Evolutionary conservation across 495 filamentous ascomycete species (phyloP), one percentile per base, ranked within the genome.

Genomic region (Bombardia bombarda): DNA sequence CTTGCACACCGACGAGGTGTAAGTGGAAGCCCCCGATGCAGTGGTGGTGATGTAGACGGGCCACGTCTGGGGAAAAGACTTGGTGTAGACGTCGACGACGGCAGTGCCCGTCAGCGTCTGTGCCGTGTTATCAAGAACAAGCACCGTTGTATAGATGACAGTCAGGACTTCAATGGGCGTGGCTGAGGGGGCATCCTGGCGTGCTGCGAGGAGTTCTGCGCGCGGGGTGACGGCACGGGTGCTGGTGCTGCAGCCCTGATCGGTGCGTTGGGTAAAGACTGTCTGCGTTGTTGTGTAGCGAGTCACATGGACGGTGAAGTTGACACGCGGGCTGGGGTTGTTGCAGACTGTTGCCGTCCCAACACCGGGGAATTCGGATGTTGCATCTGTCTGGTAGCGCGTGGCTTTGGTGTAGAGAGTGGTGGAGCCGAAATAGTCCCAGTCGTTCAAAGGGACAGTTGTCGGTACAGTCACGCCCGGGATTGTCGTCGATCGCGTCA

Each of bases 341-440:
- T 33, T 17, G 14, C 32, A 33, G 8, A 12, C 6, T 7, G 32
- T 33, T 5, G 6, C 8, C 6, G 32, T 33, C 32, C 8, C 16
- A 7, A 14, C n/a, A 5, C 32, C 32, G 7, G 32, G 32, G 5
- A 33, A 14, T 33, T 10, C 32, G 6, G 6, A 4, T 7, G 32
- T 19, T 22, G n/a, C 4, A 30, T 43, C 13, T 20, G 26, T 3
- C 19, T 36, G 9, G 30, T 14, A 16, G 34, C 42, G 26, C 16
- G 40, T 31, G 39, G 42, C 12, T 16, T 48, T 48, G 17, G 46
- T 48, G n/a, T 17, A 39, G 0, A 43, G 10, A 2, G 46, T 38
- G 16, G 16, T 17, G 14, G 25, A 10, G 19, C 7, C 17, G 14
- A 72, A 52, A 47, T 61, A 69, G n/a, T 51, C 41, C 69, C 70